phyloP scores from a whole-genome alignment of 305 asterid genomes.

The Fraxinus angustifolia region DNA sequence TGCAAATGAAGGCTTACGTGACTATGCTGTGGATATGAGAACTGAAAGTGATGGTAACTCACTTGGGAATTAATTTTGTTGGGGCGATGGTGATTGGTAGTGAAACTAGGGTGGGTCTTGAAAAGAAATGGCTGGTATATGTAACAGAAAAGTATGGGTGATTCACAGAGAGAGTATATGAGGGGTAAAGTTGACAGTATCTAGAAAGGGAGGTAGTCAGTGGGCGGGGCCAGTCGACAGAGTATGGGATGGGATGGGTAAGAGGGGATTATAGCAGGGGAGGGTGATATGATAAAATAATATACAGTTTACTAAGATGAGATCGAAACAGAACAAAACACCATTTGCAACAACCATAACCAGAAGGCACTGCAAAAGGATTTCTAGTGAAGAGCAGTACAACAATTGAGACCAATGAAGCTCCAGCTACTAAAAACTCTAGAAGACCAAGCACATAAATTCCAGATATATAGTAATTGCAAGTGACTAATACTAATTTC shows the following conservation, averaged over 20 bases:
- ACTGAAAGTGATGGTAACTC: background rate
- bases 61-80: background rate
- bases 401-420: background rate
- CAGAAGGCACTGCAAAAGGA: background rate
- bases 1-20: background rate
- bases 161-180: background rate
- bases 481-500: background rate
- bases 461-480: background rate
- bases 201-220: background rate
- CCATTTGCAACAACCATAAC: conserved; percentile 2
- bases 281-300: background rate
- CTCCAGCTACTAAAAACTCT: background rate
- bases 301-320: background rate
- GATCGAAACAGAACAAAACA: background rate
- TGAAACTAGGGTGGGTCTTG: background rate
- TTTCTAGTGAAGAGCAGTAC: background rate
- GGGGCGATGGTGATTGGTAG: background rate
- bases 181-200: background rate
- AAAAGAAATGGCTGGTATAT: background rate
- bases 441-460: background rate
- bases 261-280: background rate
- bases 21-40: background rate
- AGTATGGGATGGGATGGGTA: background rate
- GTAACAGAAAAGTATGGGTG: background rate
- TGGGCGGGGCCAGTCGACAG: background rate